Base-by-base conservation (phyloP, 2,329 filamentous ascomycete genomes). In the Sclerotinia subarctica region DNA sequence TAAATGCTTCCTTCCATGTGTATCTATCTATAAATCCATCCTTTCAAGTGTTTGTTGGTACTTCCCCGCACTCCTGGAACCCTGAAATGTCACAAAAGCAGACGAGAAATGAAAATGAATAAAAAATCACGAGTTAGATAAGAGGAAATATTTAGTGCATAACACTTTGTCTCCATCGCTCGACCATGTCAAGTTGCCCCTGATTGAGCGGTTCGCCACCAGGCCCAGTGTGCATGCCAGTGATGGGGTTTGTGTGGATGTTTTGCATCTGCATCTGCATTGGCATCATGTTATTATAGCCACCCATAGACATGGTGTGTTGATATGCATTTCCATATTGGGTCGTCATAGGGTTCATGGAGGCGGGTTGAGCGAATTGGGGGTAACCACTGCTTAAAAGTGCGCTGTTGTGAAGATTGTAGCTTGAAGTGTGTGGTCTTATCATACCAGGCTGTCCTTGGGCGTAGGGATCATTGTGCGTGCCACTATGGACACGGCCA, bases 121-220 rank as follows among this genome's bases (percentile, higher is more conserved):
- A 21, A 57, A 24, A 56, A n/a, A 17, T 1, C 7, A 32, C 19
- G 35, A 7, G 19, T 54, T 29, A 7, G 24, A 24, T n/a, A 1
- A 56, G 15, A 56, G n/a, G 19, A 13, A 52, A 17, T 26, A 49
- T 51, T 69, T 62, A 77, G 54, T 76, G 76, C 74, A 76, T 77
- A 10, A 78, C 74, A 54, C 76, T 77, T 69, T 77, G 76, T 56
- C 77, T 74, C 77, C 77, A 78, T 51, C 73, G 69, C 71, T 78
- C 77, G 32, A 78, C 76, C 76, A 77, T 78, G 70, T 78, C 77
- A 64, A 73, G 72, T 69, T 77, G 76, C 2, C 75, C 76, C 66
- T 78, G 73, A 59, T 75, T 75, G 19, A 73, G 64, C 19, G 74
- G 73, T 64, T 71, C 70, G 59, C 68, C 66, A 7, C 66, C 69